Base-by-base conservation (phyloP, 1,284 basidiomycete species). In the Somion occarium region DNA sequence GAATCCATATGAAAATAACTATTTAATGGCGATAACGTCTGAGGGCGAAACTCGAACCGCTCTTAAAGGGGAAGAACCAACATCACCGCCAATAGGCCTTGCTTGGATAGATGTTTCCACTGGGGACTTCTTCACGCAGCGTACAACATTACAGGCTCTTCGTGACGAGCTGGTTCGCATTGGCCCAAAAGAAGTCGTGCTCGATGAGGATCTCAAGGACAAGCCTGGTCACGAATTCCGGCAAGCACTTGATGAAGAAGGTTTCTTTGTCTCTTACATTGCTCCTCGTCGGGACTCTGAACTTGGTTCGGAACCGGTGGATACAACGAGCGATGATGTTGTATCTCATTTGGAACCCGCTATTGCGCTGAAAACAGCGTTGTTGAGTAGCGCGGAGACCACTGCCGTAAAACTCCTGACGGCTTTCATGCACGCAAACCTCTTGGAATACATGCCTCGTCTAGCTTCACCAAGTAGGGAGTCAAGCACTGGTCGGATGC, bases 101-200 rank as follows among this genome's bases (percentile, higher is more conserved):
- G 92, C 93, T 2, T 97, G 93, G 85, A 92, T 92, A 24, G 95
- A 98, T 64, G 82, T 95, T n/a, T 94, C 93, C 3, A 97, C 94
- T 0, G 93, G 94, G 54, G 91, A 95, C 62, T 93, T 95, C 67
- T 94, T 90, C 67, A 86, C 88, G 1, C 90, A 89, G 59, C 66
- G 68, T 3, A 75, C 80, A 1, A 70, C 73, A 2, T 53, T 76
- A 2, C 78, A 81, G 9, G 72, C 69, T 43, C 69, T 98, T 19
- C 80, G 82, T 53, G 92, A 97, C 64, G 88, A 96, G 57, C 72
- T 97, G n/a, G 82, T 83, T 7, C 82, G 93, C 15, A 87, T 97
- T 48, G 71, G 73, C 13, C 93, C 94, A 3, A 80, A 81, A 43
- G 94, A 97, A 65, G 79, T 96, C 42, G 84, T 98, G 25, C 75